Conservation (phyloP, 2,329 filamentous ascomycete species). For the Stemphylium beticola region DNA sequence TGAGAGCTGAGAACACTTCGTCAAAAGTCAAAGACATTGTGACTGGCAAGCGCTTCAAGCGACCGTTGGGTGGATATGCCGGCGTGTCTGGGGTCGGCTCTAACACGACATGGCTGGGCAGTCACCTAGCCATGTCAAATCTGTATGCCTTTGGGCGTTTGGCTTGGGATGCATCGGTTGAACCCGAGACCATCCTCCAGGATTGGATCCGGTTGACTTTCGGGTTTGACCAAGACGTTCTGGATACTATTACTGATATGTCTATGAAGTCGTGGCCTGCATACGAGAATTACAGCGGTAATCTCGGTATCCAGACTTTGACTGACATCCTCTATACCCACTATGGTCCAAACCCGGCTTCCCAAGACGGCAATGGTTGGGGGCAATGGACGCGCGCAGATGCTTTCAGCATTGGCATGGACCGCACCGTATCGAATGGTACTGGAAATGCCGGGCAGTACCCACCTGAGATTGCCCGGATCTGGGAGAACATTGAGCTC, state of each 20-base stretch:
- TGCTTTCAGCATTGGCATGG: conserved; percentile 68
- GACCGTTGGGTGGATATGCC: conserved; percentile 66
- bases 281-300: conserved; percentile 74
- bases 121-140: conserved; percentile 69
- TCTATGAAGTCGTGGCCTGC: conserved; percentile 73
- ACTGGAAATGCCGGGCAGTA: conserved; percentile 72
- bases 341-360: conserved; percentile 71
- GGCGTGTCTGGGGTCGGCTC: conserved; percentile 72
- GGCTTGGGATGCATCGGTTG: conserved; percentile 66
- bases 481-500: conserved; percentile 66
- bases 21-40: conserved; percentile 67
- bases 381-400: conserved; percentile 76
- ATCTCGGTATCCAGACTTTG: conserved; percentile 72
- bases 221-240: conserved; percentile 59
- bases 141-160: conserved; percentile 72
- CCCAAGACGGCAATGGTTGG: conserved; percentile 71
- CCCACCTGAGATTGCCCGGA: conserved; percentile 62
- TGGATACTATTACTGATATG: conserved; percentile 66
- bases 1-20: conserved; percentile 63
- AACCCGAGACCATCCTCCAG: conserved; percentile 60
- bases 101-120: conserved; percentile 72
- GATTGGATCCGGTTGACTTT: conserved; percentile 75
- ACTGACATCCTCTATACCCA: conserved; percentile 71
- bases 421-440: conserved; percentile 71
- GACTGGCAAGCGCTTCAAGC: conserved; percentile 64